A percentile compares a stretch with the other conserved stretches of the same genome.
Conservation (phyloP, 192 early-diverging fungal genomes). For the Bifiguratus adelaidae region DNA sequence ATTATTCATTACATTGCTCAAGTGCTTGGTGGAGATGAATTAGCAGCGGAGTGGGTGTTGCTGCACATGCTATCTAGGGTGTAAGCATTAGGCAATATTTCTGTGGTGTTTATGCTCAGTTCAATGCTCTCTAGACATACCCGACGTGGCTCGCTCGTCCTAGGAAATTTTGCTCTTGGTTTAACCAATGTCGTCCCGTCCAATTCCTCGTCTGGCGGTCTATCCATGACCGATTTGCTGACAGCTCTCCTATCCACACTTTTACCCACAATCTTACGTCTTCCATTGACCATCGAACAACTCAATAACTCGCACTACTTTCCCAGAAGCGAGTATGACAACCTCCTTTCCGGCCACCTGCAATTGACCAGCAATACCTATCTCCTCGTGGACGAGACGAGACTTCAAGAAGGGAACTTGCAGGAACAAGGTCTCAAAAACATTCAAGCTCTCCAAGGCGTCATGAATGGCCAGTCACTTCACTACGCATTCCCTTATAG, state of each 20-base stretch:
- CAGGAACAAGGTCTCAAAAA: slow-evolving; percentile 59
- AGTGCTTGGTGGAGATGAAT: slow-evolving; percentile 44
- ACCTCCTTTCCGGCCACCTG: slow-evolving; percentile 45
- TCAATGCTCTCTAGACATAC: slow-evolving; percentile 16
- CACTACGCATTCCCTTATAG: slow-evolving; percentile 62
- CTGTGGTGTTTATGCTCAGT: not conserved
- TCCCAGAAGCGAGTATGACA: slow-evolving; percentile 45
- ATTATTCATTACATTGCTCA: slow-evolving; percentile 45
- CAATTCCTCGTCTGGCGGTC: slow-evolving; percentile 17
- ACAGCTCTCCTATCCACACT: slow-evolving; percentile 30
- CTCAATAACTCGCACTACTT: slow-evolving; percentile 46
- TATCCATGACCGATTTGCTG: too few species aligned
- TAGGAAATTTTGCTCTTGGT: slow-evolving; percentile 64
- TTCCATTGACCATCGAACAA: slow-evolving; percentile 48
- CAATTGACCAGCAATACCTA: slow-evolving; percentile 50
- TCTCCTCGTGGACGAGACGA: slow-evolving; percentile 61
- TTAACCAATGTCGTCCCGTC: slow-evolving; percentile 35
- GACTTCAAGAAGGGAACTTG: slow-evolving; percentile 56
- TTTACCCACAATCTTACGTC: slow-evolving; percentile 40
- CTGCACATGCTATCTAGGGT: slow-evolving; percentile 55
- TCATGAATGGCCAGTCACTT: slow-evolving; percentile 49
- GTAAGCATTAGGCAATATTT: too few species aligned
- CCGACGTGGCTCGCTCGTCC: slow-evolving; percentile 29
- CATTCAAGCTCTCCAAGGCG: slow-evolving; percentile 49
- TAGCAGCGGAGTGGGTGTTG: slow-evolving; percentile 59